phyloP scores from a whole-genome alignment of 1,284 basidiomycete genomes.

The Lentinula novae-zelandiae region DNA sequence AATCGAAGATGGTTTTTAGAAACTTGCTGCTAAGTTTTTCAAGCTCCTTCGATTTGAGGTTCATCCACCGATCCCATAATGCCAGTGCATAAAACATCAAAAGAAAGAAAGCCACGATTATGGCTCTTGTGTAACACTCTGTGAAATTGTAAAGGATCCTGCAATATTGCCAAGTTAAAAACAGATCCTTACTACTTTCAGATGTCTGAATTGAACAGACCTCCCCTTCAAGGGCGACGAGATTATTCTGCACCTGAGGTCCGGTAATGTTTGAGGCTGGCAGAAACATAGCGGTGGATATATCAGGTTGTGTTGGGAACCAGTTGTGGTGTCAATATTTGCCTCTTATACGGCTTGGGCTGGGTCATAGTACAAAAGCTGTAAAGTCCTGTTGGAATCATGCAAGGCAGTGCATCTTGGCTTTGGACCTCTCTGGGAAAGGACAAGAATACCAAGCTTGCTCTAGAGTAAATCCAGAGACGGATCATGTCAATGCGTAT shows the following conservation, averaged over 20 bases:
- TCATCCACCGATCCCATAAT: slow-evolving; percentile 30
- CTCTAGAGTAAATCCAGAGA: no score
- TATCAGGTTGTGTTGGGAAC: background rate
- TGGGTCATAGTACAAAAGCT: background rate
- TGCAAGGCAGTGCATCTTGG: no score
- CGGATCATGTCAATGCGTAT: no score
- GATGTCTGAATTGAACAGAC: background rate
- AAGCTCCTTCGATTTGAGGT: slow-evolving; percentile 21
- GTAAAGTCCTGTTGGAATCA: background rate
- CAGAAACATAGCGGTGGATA: background rate
- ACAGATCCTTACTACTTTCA: background rate
- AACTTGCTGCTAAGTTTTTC: slow-evolving; percentile 1
- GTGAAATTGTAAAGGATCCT: background rate
- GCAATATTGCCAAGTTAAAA: background rate
- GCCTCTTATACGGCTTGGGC: background rate
- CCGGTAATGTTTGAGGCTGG: background rate
- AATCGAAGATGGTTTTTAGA: background rate
- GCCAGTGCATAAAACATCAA: slow-evolving; percentile 29
- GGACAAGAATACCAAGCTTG: no score
- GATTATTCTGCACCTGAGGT: background rate
- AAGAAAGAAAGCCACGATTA: slow-evolving; percentile 21
- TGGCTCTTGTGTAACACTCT: slow-evolving; percentile 1
- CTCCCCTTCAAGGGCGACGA: background rate
- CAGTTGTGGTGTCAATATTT: background rate
- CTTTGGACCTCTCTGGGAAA: no score